These are phyloP conservation scores for Cryptococcus wingfieldii DNA, from an alignment of 1,284 basidiomycete genomes.

Conservation along the genomic window DNA sequence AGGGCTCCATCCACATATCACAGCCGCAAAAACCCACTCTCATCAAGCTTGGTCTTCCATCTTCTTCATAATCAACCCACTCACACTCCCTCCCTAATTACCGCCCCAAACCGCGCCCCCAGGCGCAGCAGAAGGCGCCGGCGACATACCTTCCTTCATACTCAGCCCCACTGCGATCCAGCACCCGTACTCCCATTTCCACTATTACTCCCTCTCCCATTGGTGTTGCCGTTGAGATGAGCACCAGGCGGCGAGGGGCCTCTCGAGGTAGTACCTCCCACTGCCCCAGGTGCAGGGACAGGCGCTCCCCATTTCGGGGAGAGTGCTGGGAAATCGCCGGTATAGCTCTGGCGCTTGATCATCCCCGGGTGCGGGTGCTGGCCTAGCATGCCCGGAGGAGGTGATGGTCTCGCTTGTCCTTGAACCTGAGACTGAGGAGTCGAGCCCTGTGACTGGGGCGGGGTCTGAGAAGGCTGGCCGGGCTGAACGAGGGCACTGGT, in stretches of 20 bases:
- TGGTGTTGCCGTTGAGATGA: neutral
- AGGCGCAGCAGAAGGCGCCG: neutral
- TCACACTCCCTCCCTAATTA: neutral
- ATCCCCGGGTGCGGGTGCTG: neutral
- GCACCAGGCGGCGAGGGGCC: neutral
- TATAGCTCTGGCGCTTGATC: neutral
- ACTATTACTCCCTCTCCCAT: neutral
- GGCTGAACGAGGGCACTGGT: slow-evolving; percentile 24
- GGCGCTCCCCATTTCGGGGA: slow-evolving; percentile 9
- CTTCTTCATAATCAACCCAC: neutral
- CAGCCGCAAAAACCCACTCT: no score
- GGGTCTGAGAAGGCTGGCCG: neutral
- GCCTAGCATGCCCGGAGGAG: neutral
- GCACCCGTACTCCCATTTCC: neutral
- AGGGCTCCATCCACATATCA: no score
- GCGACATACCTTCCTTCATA: slow-evolving; percentile 1
- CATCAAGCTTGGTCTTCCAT: neutral
- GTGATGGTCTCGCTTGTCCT: neutral
- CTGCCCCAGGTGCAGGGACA: neutral
- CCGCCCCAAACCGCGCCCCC: no score
- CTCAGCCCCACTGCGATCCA: neutral
- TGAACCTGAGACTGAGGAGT: neutral
- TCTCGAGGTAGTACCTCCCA: neutral
- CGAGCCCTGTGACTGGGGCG: neutral
- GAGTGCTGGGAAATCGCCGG: slow-evolving; percentile 6